These are phyloP conservation scores for Sporodiniella umbellata DNA, from an alignment of 371 early-diverging fungal species.

Conservation along the genomic window DNA sequence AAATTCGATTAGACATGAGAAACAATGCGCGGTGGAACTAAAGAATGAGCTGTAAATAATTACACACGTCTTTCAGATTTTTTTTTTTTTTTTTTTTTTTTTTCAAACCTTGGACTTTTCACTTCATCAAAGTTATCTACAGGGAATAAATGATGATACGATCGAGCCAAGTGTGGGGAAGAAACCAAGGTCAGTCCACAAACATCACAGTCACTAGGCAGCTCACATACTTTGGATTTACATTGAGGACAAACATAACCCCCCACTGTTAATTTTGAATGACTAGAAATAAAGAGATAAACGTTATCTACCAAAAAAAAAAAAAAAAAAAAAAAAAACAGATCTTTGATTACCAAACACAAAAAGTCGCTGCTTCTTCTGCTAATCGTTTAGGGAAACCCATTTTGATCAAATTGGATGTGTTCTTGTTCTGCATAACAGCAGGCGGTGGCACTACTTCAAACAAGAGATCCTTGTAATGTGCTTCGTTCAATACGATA, in stretches of 20 bases:
- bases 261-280: slow-evolving; percentile 68
- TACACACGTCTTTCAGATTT: neutral
- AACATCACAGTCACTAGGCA: slow-evolving; percentile 94
- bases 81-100: slow-evolving; percentile 6
- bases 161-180: slow-evolving; percentile 88
- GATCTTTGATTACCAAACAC: slow-evolving; percentile 69
- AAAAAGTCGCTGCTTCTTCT: slow-evolving; percentile 66
- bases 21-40: slow-evolving; percentile 33
- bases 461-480: slow-evolving; percentile 75
- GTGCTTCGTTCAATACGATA: slow-evolving; percentile 83
- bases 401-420: slow-evolving; percentile 80
- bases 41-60: no score
- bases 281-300: slow-evolving; percentile 43
- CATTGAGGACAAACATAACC: slow-evolving; percentile 92
- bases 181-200: slow-evolving; percentile 90
- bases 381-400: slow-evolving; percentile 79
- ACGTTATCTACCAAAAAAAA: neutral
- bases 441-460: slow-evolving; percentile 85
- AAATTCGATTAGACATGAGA: slow-evolving; percentile 40
- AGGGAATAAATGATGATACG: slow-evolving; percentile 96
- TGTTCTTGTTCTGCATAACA: slow-evolving; percentile 54
- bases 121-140: slow-evolving; percentile 69
- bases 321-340: no score
- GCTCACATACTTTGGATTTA: slow-evolving; percentile 76
- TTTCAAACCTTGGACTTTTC: slow-evolving; percentile 25